These are phyloP conservation scores for Cercospora zeina DNA, from an alignment of 2,329 filamentous ascomycete species.

Conservation along the genomic window DNA sequence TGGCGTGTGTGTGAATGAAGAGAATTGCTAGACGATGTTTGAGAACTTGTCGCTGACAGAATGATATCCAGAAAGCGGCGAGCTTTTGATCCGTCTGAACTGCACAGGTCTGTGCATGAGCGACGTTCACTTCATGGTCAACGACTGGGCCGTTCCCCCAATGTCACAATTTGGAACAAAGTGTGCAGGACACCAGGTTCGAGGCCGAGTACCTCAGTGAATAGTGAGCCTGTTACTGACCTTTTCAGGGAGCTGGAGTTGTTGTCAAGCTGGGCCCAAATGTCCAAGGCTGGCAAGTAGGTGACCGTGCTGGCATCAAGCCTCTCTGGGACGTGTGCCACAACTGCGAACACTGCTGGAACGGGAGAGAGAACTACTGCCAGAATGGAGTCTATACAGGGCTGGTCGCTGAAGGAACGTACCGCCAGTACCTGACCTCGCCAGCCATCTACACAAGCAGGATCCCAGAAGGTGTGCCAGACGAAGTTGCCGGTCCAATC, in stretches of 20 bases:
- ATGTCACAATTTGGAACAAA: slow-evolving; percentile 46
- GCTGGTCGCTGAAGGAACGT: slow-evolving; percentile 50
- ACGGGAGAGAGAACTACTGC: slow-evolving; percentile 57
- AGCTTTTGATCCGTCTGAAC: slow-evolving; percentile 59
- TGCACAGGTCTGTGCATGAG: slow-evolving; percentile 59
- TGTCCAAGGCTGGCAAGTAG: slow-evolving; percentile 56
- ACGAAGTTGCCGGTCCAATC: slow-evolving; percentile 58
- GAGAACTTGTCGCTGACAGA: slow-evolving; percentile 1
- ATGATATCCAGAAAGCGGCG: slow-evolving; percentile 41
- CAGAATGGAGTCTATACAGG: slow-evolving; percentile 49
- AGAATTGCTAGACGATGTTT: neutral
- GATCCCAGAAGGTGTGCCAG: slow-evolving; percentile 57
- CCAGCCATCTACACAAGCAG: slow-evolving; percentile 57
- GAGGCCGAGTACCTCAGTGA: slow-evolving; percentile 32
- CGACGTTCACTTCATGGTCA: slow-evolving; percentile 60
- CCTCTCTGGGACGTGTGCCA: slow-evolving; percentile 56
- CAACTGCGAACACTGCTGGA: slow-evolving; percentile 47
- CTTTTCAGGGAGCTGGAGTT: slow-evolving; percentile 52
- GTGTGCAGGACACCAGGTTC: slow-evolving; percentile 53
- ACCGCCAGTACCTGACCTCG: slow-evolving; percentile 61
- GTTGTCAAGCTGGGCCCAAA: slow-evolving; percentile 58
- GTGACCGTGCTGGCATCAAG: slow-evolving; percentile 54
- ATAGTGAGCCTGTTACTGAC: slow-evolving; percentile 35
- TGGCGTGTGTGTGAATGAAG: slow-evolving; percentile 54
- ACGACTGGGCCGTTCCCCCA: slow-evolving; percentile 53